These are phyloP conservation scores for Zangia roseola DNA, from an alignment of 768 basidiomycete genomes.

Conservation along the genomic window DNA sequence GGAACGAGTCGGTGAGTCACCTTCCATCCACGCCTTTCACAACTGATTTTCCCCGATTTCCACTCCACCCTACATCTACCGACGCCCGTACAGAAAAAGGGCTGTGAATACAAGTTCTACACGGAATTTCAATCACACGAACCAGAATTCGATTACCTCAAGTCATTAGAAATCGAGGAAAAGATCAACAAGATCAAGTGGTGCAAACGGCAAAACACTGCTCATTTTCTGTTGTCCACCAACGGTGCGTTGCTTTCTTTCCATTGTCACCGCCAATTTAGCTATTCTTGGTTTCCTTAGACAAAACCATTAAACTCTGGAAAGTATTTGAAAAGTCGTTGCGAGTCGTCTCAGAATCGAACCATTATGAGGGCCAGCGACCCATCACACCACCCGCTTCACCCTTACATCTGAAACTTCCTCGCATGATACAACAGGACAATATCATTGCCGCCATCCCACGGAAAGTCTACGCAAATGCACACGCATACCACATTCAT, in stretches of 20 bases:
- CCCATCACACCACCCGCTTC: slow-evolving; percentile 60
- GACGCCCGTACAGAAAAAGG: slow-evolving; percentile 77
- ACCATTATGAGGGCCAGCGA: slow-evolving; percentile 80
- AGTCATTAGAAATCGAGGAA: slow-evolving; percentile 99
- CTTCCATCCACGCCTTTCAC: slow-evolving; percentile 6
- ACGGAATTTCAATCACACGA: slow-evolving; percentile 99
- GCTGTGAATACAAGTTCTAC: slow-evolving; percentile 99
- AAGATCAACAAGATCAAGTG: slow-evolving; percentile 99
- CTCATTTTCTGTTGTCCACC: slow-evolving; percentile 95
- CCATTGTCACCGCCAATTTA: background rate
- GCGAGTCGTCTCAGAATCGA: slow-evolving; percentile 95
- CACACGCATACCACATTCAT: slow-evolving; percentile 99
- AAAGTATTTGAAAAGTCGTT: slow-evolving; percentile 99
- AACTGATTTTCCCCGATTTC: slow-evolving; percentile 36
- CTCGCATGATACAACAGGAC: slow-evolving; percentile 91
- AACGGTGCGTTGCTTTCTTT: slow-evolving; percentile 62
- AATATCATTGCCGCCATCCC: slow-evolving; percentile 99
- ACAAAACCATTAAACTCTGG: slow-evolving; percentile 99
- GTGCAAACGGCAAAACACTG: slow-evolving; percentile 97
- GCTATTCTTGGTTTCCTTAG: slow-evolving; percentile 40
- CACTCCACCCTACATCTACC: slow-evolving; percentile 14
- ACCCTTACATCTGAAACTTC: slow-evolving; percentile 71
- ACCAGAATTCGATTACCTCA: slow-evolving; percentile 99
- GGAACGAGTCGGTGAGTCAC: slow-evolving; percentile 86
- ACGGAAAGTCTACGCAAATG: slow-evolving; percentile 97